Evolutionary conservation across 805 yeast genomes (phyloP), one percentile per base, ranked within the genome.

Genomic region (Myxozyma monticola): DNA sequence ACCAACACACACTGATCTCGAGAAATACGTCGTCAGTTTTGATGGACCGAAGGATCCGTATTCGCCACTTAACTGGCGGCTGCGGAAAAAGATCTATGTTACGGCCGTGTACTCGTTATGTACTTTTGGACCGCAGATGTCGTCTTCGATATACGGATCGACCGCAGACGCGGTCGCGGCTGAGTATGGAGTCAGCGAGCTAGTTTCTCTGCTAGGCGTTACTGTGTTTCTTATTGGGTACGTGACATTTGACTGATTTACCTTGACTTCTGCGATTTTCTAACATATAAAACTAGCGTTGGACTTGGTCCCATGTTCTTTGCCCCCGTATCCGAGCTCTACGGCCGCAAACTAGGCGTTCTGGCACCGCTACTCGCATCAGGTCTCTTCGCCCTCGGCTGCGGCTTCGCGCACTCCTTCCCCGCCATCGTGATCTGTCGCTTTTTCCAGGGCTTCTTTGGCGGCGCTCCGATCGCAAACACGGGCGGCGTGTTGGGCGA

Each of bases 41-140:
- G 84, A 84, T 62, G 90, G 90, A 0, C 81, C 82, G 0, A 71
- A 78, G 43, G 93, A 85, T 63, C 88, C 89, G 2, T 42, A 67
- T 9, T 86, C 81, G 65, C 95, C 93, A 0, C 84, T 82, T 18
- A 72, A 72, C 53, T 73, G 77, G 77, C 20, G 68, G 3, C 20
- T 49, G 17, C 41, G 35, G 6, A 67, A 62, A 49, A 75, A 74
- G 57, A 50, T 66, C 10, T 24, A 57, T 20, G 75, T 75, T 37
- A 75, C 79, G 0, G 48, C 68, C 4, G 44, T 69, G 22, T 76
- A 65, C 49, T 75, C 72, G 9, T 51, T 71, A 26, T 67, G 68
- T 20, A 74, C 78, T 0, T 69, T 71, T 55, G 68, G 74, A 2
- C 76, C 77, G 9, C 78, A 78, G 35, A 64, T 75, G 62, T 76